Evolutionary conservation across 495 filamentous ascomycete genomes (phyloP).

Genomic region (Hyphodiscus hymeniophilus): DNA sequence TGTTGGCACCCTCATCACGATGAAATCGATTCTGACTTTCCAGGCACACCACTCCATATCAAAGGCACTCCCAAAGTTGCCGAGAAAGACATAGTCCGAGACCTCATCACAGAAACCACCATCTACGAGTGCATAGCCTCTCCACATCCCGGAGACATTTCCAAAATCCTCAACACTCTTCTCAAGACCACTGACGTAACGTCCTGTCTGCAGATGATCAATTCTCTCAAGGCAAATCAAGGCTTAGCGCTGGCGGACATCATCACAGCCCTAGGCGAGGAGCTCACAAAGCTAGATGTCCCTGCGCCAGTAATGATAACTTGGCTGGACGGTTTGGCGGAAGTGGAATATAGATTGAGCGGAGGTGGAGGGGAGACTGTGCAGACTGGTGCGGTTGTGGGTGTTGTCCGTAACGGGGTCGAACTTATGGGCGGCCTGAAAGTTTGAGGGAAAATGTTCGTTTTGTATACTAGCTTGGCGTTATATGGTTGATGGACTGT

Average conservation of each 20-base stretch:
- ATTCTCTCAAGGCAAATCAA: constrained; percentile 73
- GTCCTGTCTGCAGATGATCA: constrained; percentile 76
- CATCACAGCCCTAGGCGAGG: constrained; percentile 72
- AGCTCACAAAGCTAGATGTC: constrained; percentile 75
- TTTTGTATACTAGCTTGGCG: constrained; percentile 4
- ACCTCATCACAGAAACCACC: constrained; percentile 79
- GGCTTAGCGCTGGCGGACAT: constrained; percentile 95
- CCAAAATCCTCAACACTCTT: constrained; percentile 73
- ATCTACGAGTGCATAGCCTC: constrained; percentile 98
- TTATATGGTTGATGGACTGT: constrained; percentile 1
- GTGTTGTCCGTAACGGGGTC: constrained; percentile 78
- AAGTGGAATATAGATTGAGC: constrained; percentile 85
- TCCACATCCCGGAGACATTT: constrained; percentile 83
- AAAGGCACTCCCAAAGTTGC: constrained; percentile 51
- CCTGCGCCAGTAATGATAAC: constrained; percentile 78
- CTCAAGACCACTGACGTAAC: constrained; percentile 78
- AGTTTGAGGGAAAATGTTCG: neutral
- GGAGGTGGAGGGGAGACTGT: constrained; percentile 83
- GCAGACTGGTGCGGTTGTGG: constrained; percentile 88
- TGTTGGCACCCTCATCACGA: constrained; percentile 6
- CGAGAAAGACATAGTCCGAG: constrained; percentile 54
- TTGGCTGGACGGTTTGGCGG: constrained; percentile 87
- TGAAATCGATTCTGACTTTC: neutral
- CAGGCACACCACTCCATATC: constrained; percentile 59
- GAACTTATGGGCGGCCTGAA: constrained; percentile 51